These are phyloP conservation scores for Coniella vitis DNA, from an alignment of 2,329 filamentous ascomycete species.

Conservation along the genomic window DNA sequence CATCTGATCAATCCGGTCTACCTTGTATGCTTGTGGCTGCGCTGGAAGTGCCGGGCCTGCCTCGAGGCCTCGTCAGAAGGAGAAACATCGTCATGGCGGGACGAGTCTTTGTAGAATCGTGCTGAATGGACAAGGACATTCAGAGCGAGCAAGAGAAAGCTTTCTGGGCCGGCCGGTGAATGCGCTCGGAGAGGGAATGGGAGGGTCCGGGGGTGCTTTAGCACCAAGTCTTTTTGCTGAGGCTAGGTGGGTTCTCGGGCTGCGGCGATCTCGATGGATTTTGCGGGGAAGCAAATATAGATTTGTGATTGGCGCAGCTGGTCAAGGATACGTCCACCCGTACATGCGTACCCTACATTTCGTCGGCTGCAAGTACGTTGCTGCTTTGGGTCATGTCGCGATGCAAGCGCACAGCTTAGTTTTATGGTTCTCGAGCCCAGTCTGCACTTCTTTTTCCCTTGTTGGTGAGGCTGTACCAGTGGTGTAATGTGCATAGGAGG, in stretches of 20 bases:
- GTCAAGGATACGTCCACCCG: background rate
- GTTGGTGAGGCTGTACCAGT: no score
- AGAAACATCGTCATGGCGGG: background rate
- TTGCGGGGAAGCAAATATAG: conserved; percentile 1
- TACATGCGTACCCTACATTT: background rate
- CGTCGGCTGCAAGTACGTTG: background rate
- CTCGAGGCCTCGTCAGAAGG: background rate
- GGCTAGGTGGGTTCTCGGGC: background rate
- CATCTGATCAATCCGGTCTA: background rate
- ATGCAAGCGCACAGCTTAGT: no score
- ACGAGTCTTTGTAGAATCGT: background rate
- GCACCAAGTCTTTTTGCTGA: background rate
- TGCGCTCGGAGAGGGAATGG: background rate
- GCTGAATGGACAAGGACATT: background rate
- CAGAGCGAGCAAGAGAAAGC: background rate
- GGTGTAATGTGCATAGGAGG: no score
- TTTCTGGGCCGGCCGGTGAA: background rate
- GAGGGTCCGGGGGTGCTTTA: conserved; percentile 1
- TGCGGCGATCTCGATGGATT: conserved; percentile 8
- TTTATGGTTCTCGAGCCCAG: no score
- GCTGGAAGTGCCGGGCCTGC: conserved; percentile 2
- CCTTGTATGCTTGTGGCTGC: background rate
- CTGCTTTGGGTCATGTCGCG: background rate
- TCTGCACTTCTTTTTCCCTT: no score
- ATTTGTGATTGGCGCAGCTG: background rate